Evolutionary conservation across 2,329 filamentous ascomycete genomes (phyloP).

Genomic region (Phoma herbarum): DNA sequence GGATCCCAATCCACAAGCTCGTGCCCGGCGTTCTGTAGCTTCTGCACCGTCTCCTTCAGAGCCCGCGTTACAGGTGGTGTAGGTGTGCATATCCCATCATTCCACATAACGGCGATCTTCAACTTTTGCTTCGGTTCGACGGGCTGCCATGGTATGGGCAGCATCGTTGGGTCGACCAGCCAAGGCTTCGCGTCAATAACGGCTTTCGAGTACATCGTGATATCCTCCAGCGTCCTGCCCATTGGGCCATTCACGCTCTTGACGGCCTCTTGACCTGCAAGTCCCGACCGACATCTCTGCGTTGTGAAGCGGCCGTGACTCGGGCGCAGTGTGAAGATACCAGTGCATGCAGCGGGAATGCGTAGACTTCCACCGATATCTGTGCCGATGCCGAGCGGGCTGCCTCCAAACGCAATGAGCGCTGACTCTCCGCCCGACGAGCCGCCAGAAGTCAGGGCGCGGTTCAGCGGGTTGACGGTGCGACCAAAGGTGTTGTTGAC

Average conservation of each 20-base stretch:
- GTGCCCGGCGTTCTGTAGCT: slow-evolving; percentile 61
- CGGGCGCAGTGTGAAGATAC: slow-evolving; percentile 65
- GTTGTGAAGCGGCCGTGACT: slow-evolving; percentile 69
- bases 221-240: slow-evolving; percentile 63
- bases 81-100: slow-evolving; percentile 61
- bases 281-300: slow-evolving; percentile 62
- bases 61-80: slow-evolving; percentile 65
- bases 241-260: slow-evolving; percentile 71
- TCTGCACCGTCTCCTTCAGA: slow-evolving; percentile 62
- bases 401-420: slow-evolving; percentile 67
- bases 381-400: slow-evolving; percentile 68
- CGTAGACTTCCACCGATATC: slow-evolving; percentile 69
- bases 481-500: slow-evolving; percentile 72
- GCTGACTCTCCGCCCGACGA: slow-evolving; percentile 74
- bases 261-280: slow-evolving; percentile 72
- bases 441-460: slow-evolving; percentile 68
- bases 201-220: slow-evolving; percentile 54
- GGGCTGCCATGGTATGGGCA: slow-evolving; percentile 63
- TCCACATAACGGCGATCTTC: slow-evolving; percentile 66
- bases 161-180: slow-evolving; percentile 61
- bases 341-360: slow-evolving; percentile 65
- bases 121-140: slow-evolving; percentile 58
- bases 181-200: slow-evolving; percentile 60
- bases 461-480: slow-evolving; percentile 69
- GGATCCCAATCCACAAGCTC: slow-evolving; percentile 66